Evolutionary conservation across 164 flowering plant species (phyloP).

Genomic region (Cinnamomum micranthum): DNA sequence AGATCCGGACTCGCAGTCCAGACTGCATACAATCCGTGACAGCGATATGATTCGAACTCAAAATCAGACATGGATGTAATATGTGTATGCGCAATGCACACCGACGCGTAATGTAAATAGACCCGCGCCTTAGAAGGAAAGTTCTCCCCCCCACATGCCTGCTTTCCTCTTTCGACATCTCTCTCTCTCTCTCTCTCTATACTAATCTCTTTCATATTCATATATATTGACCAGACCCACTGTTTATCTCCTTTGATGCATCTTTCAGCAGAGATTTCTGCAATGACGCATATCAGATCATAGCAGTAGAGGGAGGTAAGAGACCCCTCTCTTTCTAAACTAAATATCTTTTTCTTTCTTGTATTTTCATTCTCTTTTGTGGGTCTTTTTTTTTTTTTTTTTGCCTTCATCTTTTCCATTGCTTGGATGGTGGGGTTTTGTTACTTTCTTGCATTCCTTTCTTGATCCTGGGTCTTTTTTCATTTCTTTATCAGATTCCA

Average conservation of each 20-base stretch:
- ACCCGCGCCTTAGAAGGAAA: neutral
- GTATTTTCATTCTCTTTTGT: neutral
- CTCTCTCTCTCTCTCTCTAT: neutral
- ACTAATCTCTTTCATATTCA: neutral
- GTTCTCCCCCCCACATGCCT: conserved; percentile 7
- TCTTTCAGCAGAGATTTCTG: conserved; percentile 3
- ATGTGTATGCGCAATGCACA: neutral
- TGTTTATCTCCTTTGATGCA: neutral
- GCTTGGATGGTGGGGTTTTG: conserved; percentile 19
- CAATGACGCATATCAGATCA: conserved; percentile 5
- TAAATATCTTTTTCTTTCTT: conserved; percentile 9
- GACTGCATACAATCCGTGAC: too few relatives aligned
- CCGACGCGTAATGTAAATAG: conserved; percentile 1
- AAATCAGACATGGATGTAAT: too few relatives aligned
- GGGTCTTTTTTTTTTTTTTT: too few relatives aligned
- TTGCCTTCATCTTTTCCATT: neutral
- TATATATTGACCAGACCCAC: neutral
- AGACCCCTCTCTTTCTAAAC: conserved; percentile 11
- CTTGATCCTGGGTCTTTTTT: conserved; percentile 19
- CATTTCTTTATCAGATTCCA: conserved; percentile 21
- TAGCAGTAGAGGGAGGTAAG: conserved; percentile 2
- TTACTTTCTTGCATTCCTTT: conserved; percentile 19
- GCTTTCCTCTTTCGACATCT: neutral
- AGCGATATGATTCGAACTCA: too few relatives aligned
- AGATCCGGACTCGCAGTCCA: too few relatives aligned